Evolutionary conservation across 495 filamentous ascomycete genomes (phyloP).

Genomic region (Penicillium robsamsonii): DNA sequence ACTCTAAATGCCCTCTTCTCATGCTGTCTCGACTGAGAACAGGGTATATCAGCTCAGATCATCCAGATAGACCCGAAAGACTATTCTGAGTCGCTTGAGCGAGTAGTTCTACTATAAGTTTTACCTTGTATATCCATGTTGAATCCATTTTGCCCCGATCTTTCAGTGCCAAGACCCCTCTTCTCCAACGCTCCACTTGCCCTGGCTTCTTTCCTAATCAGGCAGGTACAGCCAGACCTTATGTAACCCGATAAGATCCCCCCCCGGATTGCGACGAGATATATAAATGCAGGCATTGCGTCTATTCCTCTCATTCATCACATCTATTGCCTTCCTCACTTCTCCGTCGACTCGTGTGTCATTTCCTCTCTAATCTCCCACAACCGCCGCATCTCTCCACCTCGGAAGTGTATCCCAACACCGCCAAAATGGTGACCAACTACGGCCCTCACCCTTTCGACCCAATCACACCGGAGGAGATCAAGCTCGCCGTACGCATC

Average conservation of each 20-base stretch:
- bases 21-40: not conserved
- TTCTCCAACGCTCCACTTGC: slow-evolving; percentile 2
- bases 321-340: not conserved
- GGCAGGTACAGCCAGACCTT: slow-evolving; percentile 24
- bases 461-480: slow-evolving; percentile 40
- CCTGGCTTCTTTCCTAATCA: slow-evolving; percentile 14
- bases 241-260: slow-evolving; percentile 17
- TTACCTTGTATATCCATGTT: not conserved
- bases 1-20: not conserved
- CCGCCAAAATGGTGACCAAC: slow-evolving; percentile 19
- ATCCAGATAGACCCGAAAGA: no score
- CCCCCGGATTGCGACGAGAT: not conserved
- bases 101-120: not conserved
- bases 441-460: slow-evolving; percentile 38
- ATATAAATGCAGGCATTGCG: slow-evolving; percentile 15
- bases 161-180: not conserved
- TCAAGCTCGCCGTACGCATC: slow-evolving; percentile 39
- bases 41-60: not conserved
- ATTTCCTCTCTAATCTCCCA: not conserved
- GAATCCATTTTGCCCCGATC: not conserved
- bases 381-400: not conserved
- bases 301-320: slow-evolving; percentile 5
- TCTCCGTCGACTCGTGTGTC: not conserved
- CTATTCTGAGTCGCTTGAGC: not conserved
- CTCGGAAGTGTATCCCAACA: not conserved